Evolutionary conservation across 495 filamentous ascomycete species (phyloP).

Genomic region (Pyronema domesticum): DNA sequence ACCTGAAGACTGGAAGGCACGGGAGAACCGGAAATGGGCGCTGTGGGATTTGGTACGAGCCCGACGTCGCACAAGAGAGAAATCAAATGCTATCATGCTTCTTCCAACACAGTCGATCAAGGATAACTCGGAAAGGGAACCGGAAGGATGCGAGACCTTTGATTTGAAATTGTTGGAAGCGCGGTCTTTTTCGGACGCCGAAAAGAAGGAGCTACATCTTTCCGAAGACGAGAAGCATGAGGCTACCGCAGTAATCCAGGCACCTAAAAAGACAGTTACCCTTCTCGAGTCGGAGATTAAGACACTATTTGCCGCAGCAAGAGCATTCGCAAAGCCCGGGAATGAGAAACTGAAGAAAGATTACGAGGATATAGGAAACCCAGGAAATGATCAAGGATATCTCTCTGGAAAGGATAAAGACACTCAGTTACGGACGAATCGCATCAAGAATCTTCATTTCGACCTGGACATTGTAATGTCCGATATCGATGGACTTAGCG

Average conservation of each 20-base stretch:
- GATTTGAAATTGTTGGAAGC: too few relatives aligned
- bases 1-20: background rate
- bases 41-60: constrained; percentile 1
- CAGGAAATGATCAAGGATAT: background rate
- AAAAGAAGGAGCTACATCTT: too few relatives aligned
- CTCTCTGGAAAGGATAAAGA: background rate
- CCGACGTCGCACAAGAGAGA: background rate
- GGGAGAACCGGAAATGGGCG: background rate
- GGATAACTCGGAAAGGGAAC: background rate
- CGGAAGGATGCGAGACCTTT: background rate
- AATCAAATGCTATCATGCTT: background rate
- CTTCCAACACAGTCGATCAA: background rate
- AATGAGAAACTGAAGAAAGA: background rate
- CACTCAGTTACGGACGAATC: background rate
- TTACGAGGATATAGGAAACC: background rate
- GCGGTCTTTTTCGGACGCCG: too few relatives aligned
- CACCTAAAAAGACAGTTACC: background rate
- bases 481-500: background rate
- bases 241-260: too few relatives aligned
- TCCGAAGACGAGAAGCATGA: too few relatives aligned
- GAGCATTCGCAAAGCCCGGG: background rate
- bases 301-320: background rate
- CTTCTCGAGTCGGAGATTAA: background rate
- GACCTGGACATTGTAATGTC: constrained; percentile 1
- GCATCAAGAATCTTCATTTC: constrained; percentile 2